phyloP scores from a whole-genome alignment of 768 basidiomycete species.

The Macrolepiota albuminosa region DNA sequence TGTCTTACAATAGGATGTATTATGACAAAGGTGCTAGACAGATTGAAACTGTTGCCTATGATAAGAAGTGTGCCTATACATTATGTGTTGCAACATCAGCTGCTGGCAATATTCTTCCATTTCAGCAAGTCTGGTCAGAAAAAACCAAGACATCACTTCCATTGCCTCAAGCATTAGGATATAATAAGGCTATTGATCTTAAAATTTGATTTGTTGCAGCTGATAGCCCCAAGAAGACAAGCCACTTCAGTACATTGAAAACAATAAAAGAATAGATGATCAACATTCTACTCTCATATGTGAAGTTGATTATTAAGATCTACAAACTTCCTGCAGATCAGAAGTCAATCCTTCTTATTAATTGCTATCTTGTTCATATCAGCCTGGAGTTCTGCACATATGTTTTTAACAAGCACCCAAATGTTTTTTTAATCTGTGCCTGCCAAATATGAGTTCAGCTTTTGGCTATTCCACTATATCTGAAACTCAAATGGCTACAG shows the following conservation, averaged over 20 bases:
- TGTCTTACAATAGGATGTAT: background rate
- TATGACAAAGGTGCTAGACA: background rate
- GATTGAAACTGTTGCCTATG: constrained; percentile 14
- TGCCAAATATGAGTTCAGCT: no score
- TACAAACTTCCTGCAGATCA: background rate
- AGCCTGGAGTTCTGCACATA: no score
- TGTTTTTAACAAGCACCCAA: no score
- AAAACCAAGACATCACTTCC: constrained; percentile 13
- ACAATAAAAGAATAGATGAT: no score
- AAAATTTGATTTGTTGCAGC: background rate
- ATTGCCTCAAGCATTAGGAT: no score
- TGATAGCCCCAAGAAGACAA: background rate
- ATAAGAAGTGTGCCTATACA: constrained; percentile 28
- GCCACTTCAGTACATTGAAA: background rate
- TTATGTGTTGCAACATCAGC: constrained; percentile 22
- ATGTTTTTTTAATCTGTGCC: no score
- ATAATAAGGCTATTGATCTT: background rate
- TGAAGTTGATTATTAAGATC: no score
- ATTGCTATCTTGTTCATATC: no score
- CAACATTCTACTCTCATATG: no score
- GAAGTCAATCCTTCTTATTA: no score
- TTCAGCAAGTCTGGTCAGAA: constrained; percentile 26
- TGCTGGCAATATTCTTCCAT: constrained; percentile 28
- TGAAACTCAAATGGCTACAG: no score
- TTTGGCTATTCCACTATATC: no score